Evolutionary conservation across 164 flowering plant species (phyloP).

Genomic region (Malania oleifera): DNA sequence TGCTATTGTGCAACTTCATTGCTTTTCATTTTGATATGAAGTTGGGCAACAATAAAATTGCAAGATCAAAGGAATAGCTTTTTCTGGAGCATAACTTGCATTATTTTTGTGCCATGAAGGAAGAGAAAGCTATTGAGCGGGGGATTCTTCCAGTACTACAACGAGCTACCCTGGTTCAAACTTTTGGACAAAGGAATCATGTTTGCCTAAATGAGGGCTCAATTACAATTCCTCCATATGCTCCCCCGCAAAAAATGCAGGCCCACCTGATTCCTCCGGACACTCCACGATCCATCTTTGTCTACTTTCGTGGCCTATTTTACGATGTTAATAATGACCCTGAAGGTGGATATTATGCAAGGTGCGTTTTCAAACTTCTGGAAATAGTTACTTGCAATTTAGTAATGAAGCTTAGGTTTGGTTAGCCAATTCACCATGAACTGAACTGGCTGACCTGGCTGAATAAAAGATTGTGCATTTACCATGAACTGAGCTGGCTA

Average conservation of each 20-base stretch:
- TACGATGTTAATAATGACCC: conserved; percentile 94
- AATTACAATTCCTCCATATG: conserved; percentile 92
- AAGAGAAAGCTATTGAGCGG: conserved; percentile 90
- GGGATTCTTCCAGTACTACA: conserved; percentile 83
- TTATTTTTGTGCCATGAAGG: conserved; percentile 32
- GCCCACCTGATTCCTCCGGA: conserved; percentile 82
- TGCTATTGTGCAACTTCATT: too few species aligned
- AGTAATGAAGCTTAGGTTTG: too few species aligned
- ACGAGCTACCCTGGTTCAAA: conserved; percentile 93
- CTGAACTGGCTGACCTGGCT: too few species aligned
- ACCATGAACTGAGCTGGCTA: too few species aligned
- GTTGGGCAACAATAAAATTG: too few species aligned
- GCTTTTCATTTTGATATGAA: too few species aligned
- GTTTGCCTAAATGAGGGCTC: conserved; percentile 92
- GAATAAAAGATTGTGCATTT: too few species aligned
- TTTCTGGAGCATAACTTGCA: too few species aligned
- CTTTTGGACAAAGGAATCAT: conserved; percentile 93
- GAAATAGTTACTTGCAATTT: too few species aligned
- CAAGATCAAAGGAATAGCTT: too few species aligned
- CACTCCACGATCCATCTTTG: conserved; percentile 91
- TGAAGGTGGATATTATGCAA: conserved; percentile 97
- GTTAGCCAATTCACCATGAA: too few species aligned
- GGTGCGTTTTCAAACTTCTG: conserved; percentile 61
- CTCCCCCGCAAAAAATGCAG: conserved; percentile 98
- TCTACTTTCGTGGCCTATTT: conserved; percentile 90